Evolutionary conservation across 2,329 filamentous ascomycete species (phyloP).

Genomic region (Pseudogymnoascus sp.): DNA sequence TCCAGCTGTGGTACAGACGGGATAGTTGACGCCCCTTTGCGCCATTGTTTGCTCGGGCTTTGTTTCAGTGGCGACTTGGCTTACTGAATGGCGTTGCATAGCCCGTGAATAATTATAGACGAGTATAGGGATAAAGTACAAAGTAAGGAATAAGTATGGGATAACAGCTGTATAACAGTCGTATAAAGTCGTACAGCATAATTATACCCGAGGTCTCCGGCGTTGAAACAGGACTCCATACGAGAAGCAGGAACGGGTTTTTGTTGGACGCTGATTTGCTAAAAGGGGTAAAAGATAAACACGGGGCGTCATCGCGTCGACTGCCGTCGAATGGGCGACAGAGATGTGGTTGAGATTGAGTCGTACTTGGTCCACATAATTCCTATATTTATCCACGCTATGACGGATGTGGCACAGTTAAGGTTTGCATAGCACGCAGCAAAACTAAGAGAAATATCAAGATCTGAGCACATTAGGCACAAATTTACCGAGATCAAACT

Average conservation of each 20-base stretch:
- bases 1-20: too few species aligned
- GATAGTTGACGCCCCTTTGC: neutral
- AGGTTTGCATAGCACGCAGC: neutral
- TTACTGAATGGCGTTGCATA: neutral
- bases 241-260: neutral
- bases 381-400: slow-evolving; percentile 2
- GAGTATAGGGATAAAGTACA: too few species aligned
- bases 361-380: neutral
- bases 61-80: neutral
- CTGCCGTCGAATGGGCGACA: neutral
- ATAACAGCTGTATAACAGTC: too few species aligned
- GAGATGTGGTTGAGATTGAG: slow-evolving; percentile 1
- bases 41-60: neutral
- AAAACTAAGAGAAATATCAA: too few species aligned
- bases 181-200: too few species aligned
- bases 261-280: neutral
- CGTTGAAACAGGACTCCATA: neutral
- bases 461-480: too few species aligned
- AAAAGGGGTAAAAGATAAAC: neutral
- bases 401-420: slow-evolving; percentile 2
- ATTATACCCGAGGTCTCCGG: neutral
- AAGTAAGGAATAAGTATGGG: too few species aligned
- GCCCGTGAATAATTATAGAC: neutral
- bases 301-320: neutral
- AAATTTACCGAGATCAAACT: too few species aligned